Evolutionary conservation across 2,329 filamentous ascomycete genomes (phyloP).

Genomic region (Coniochaeta ligniaria): DNA sequence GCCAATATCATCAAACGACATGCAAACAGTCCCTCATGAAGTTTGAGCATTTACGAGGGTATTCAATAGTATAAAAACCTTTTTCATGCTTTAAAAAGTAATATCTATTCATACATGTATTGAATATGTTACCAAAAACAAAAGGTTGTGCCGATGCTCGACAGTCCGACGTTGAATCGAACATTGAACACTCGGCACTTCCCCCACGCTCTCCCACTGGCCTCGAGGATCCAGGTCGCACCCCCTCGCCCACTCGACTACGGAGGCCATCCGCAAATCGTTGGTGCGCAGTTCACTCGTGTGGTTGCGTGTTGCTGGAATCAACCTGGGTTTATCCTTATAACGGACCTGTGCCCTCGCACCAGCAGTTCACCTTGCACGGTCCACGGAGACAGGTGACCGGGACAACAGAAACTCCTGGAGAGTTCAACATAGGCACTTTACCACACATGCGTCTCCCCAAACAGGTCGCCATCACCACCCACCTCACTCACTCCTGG

Average conservation of each 20-base stretch:
- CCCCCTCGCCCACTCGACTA: slow-evolving; percentile 10
- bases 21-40: too few relatives aligned
- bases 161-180: neutral
- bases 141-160: neutral
- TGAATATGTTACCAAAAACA: too few relatives aligned
- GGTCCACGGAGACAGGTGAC: neutral
- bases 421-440: too few relatives aligned
- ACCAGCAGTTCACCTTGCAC: neutral
- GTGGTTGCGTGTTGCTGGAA: neutral
- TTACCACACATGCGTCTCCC: too few relatives aligned
- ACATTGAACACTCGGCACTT: neutral
- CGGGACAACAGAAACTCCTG: too few relatives aligned
- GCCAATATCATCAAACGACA: neutral
- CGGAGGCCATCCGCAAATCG: neutral
- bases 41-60: too few relatives aligned
- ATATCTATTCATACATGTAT: too few relatives aligned
- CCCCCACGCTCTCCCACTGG: neutral
- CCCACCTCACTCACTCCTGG: too few relatives aligned
- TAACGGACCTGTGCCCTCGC: neutral
- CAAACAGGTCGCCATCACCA: too few relatives aligned
- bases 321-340: neutral
- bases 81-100: too few relatives aligned
- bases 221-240: neutral
- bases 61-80: too few relatives aligned
- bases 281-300: neutral